Evolutionary conservation across 768 basidiomycete genomes (phyloP).

Genomic region (Macrolepiota dolichaula): DNA sequence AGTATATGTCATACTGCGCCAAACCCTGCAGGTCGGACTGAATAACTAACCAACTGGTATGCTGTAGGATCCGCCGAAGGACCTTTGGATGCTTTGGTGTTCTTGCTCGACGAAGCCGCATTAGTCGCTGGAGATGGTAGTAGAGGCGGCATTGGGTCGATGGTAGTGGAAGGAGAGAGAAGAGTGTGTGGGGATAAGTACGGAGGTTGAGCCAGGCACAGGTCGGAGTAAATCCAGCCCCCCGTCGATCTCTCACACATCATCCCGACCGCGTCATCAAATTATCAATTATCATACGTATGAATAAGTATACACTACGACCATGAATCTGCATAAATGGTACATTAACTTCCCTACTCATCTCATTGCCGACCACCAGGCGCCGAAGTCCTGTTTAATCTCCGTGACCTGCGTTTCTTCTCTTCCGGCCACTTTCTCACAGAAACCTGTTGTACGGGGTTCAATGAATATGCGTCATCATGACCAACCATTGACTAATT

Average conservation of each 20-base stretch:
- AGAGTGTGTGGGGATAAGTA: neutral
- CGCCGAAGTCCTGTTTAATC: neutral
- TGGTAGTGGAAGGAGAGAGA: neutral
- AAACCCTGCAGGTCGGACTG: neutral
- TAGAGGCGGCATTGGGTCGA: conserved; percentile 1
- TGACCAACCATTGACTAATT: neutral
- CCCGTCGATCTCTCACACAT: neutral
- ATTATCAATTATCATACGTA: neutral
- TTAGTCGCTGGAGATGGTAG: neutral
- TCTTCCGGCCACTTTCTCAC: conserved; percentile 7
- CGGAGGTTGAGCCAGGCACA: neutral
- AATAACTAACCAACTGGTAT: conserved; percentile 39
- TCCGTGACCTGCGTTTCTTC: conserved; percentile 7
- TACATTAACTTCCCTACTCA: neutral
- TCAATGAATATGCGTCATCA: neutral
- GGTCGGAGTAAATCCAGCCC: conserved; percentile 2
- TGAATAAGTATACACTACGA: neutral
- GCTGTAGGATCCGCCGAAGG: conserved; percentile 32
- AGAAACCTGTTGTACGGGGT: neutral
- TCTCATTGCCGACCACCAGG: neutral
- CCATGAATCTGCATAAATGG: too few species aligned
- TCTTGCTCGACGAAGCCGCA: neutral
- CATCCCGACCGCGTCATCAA: too few species aligned
- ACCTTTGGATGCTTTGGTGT: conserved; percentile 1
- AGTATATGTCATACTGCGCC: neutral